Evolutionary conservation across 305 asterid genomes (phyloP).

Genomic region (Fraxinus paxiana): DNA sequence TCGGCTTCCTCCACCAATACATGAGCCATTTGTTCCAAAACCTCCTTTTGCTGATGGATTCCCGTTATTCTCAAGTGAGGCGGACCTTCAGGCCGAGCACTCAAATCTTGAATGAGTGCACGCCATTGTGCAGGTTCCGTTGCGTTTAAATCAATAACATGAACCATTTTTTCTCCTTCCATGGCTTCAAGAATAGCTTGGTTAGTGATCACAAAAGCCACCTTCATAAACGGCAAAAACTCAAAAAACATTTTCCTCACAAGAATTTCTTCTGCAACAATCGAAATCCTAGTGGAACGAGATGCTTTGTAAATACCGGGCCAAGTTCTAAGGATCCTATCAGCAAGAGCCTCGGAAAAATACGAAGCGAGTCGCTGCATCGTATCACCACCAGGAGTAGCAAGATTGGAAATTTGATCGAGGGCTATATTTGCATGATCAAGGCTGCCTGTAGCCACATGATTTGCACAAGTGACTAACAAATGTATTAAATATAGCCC

Average conservation of each 20-base stretch:
- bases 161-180: slow-evolving; percentile 95
- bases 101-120: slow-evolving; percentile 70
- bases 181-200: slow-evolving; percentile 87
- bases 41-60: slow-evolving; percentile 60
- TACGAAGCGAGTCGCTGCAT: slow-evolving; percentile 95
- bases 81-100: slow-evolving; percentile 92
- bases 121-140: slow-evolving; percentile 78
- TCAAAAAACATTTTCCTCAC: slow-evolving; percentile 69
- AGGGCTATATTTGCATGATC: slow-evolving; percentile 83
- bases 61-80: slow-evolving; percentile 87
- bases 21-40: slow-evolving; percentile 71
- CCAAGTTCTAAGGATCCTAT: slow-evolving; percentile 73
- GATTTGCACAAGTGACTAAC: slow-evolving; percentile 73
- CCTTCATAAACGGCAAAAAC: slow-evolving; percentile 68
- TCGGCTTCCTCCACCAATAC: slow-evolving; percentile 70
- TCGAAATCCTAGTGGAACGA: slow-evolving; percentile 42
- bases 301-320: slow-evolving; percentile 83
- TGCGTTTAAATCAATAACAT: slow-evolving; percentile 68
- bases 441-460: slow-evolving; percentile 66
- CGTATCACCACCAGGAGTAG: slow-evolving; percentile 82
- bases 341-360: slow-evolving; percentile 79
- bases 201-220: slow-evolving; percentile 67
- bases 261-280: slow-evolving; percentile 54
- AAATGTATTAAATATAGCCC: slow-evolving; percentile 76
- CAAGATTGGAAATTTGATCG: slow-evolving; percentile 79